phyloP scores from a whole-genome alignment of 805 yeast genomes.

The baker's yeast (Saccharomyces cerevisiae) region DNA sequence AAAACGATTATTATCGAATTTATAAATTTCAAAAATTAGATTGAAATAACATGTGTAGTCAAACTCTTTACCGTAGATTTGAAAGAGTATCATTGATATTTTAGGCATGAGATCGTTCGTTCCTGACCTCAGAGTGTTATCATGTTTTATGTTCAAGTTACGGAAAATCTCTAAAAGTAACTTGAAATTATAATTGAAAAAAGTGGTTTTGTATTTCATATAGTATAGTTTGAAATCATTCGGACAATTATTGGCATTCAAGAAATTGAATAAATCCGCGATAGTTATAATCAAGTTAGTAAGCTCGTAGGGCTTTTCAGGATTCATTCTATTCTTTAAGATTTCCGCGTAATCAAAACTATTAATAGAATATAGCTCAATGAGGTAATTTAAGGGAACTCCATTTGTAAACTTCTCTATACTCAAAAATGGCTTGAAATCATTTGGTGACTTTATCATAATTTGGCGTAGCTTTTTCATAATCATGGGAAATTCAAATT shows the following conservation, averaged over 20 bases:
- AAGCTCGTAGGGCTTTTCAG: conserved; percentile 5
- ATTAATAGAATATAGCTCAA: conserved; percentile 30
- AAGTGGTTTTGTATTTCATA: conserved; percentile 23
- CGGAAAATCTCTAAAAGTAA: conserved; percentile 5
- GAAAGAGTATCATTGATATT: conserved; percentile 6
- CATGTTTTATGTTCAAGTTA: neutral
- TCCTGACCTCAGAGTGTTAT: neutral
- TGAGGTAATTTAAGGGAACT: conserved; percentile 20
- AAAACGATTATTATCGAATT: conserved; percentile 8
- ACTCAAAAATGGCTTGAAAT: conserved; percentile 26
- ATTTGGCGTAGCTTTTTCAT: conserved; percentile 13
- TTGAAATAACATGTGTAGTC: conserved; percentile 20
- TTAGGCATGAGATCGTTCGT: conserved; percentile 3
- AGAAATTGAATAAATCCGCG: conserved; percentile 9
- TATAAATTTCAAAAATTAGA: conserved; percentile 12
- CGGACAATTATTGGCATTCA: conserved; percentile 7
- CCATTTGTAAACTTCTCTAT: conserved; percentile 22
- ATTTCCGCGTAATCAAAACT: conserved; percentile 14
- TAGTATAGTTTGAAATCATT: conserved; percentile 15
- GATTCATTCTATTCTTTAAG: conserved; percentile 11
- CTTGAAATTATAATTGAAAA: conserved; percentile 21
- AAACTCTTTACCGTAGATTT: conserved; percentile 25
- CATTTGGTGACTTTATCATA: conserved; percentile 21
- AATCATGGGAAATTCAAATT: conserved; percentile 12
- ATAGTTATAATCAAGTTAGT: neutral